Base-by-base conservation (phyloP, 2,329 filamentous ascomycete genomes). In the Pseudogymnoascus sp. region DNA sequence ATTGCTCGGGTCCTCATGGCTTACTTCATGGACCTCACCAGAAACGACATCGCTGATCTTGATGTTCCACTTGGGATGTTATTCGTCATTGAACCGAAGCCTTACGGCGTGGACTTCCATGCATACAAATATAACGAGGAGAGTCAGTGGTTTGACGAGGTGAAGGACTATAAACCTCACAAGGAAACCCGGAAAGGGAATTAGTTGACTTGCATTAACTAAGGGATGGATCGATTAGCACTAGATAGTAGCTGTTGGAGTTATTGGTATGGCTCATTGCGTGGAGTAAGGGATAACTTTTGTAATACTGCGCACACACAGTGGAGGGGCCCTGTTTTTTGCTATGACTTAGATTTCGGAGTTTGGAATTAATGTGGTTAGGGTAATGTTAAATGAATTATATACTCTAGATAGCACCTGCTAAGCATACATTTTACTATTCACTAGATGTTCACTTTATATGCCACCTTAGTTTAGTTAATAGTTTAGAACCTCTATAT, bases 101-200 rank as follows among this genome's bases (percentile, higher is more conserved):
- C 94, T 0, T 99, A 99, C 68, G 94, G 94, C 12, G 92, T 97
- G 63, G 93, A 96, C 65, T 97, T 97, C 78, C 93, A 96, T 74
- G 93, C 92, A 0, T 99, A 96, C 79, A 85, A 87, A 65, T 99
- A 96, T 78, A 90, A 96, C 72, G 84, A 90, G 65, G 79, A 82
- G 2, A 83, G 78, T 17, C 86, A 88, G 65, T 91, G 88, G 82
- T 99, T 99, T 70, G 86, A 94, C 63, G 87, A 94, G 72, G 77
- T 95, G 51, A 89, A 88, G n/a, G 82, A 92, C 70, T 97, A 94
- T 76, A 86, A 89, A 74, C 83, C 94, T 31, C 84, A 84, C 66
- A 82, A 83, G 69, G 84, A 72, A 60, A 67, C 67, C 5, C 66
- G 68, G 59, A 70, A 68, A 48, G 68, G 68, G 27, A 68, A 68